Base-by-base conservation (phyloP, 2,329 filamentous ascomycete species). In the Diaporthe destruens region DNA sequence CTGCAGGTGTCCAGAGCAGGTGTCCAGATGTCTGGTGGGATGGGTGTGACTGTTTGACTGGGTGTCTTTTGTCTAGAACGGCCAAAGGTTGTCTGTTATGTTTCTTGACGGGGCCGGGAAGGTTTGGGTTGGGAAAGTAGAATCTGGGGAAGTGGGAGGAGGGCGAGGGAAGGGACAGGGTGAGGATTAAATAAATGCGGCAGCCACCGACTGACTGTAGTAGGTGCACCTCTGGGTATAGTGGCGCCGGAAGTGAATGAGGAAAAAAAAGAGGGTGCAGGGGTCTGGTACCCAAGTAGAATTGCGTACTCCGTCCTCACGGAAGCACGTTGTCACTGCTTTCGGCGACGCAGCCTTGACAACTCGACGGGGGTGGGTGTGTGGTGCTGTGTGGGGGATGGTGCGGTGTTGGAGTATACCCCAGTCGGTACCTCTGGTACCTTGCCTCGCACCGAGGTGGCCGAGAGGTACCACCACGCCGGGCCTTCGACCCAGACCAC, bases 61-160 rank as follows among this genome's bases (percentile, higher is more conserved):
- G 23, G 16, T 68, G 61, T 42, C 54, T 34, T 34, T 20, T 32
- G n/a, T 49, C 59, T 42, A 8, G n/a, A 8, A 54, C 20, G 36
- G 18, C 55, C n/a, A 34, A 49, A 34, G 42, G 20, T 69, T 72
- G 25, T 49, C 49, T 59, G 36, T 16, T 57, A 25, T 59, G 53
- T n/a, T n/a, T 59, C n/a, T 59, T 70, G 67, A 59, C n/a, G 39
- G 3, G 23, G 25, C 16, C 25, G 61, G 53, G 23, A 61, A 53
- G 51, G 49, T 36, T 42, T 71, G 36, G 42, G 29, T 42, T 16
- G 42, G 20, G 16, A 44, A 44, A 47, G 39, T 20, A 18, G n/a
- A 70, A 59, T 63, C 71, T 69, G 71, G 66, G 65, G 71, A 39
- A 70, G 47, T 32, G 55, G 32, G 36, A 47, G 49, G n/a, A 51